phyloP scores from a whole-genome alignment of 768 basidiomycete genomes.

The Podaxis pistillaris region DNA sequence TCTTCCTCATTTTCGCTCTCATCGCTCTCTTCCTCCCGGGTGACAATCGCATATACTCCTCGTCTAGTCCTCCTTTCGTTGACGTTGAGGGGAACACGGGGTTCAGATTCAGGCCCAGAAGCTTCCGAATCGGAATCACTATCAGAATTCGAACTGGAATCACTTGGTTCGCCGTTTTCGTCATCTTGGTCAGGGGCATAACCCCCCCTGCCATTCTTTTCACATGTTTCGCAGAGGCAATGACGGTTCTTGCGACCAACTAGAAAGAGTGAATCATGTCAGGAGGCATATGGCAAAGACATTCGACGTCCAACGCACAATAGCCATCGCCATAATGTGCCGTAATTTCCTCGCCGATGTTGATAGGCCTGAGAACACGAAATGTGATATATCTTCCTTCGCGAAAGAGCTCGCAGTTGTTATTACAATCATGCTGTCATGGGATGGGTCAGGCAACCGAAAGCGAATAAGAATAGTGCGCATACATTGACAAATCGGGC shows the following conservation, averaged over 20 bases:
- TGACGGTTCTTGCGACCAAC: conserved; percentile 40
- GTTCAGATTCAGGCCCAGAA: conserved; percentile 41
- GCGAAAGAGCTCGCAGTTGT: conserved; percentile 86
- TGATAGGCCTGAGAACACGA: conserved; percentile 74
- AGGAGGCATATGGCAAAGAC: conserved; percentile 9
- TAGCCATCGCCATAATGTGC: conserved; percentile 91
- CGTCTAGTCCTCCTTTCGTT: conserved; percentile 80
- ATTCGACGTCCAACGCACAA: conserved; percentile 53
- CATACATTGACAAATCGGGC: conserved; percentile 92
- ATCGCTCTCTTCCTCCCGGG: conserved; percentile 59
- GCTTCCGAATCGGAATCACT: conserved; percentile 48
- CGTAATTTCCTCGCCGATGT: conserved; percentile 82
- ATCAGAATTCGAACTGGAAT: conserved; percentile 33
- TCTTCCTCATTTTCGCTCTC: conserved; percentile 59
- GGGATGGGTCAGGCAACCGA: conserved; percentile 21
- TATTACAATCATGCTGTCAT: conserved; percentile 81
- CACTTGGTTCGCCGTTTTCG: conserved; percentile 35
- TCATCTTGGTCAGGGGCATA: conserved; percentile 63
- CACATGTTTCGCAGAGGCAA: conserved; percentile 87
- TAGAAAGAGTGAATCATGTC: conserved; percentile 21
- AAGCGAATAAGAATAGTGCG: conserved; percentile 20
- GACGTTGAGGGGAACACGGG: conserved; percentile 49
- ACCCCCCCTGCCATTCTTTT: conserved; percentile 71
- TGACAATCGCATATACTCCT: conserved; percentile 74
- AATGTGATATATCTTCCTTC: conserved; percentile 90